A percentile compares a stretch with the other conserved stretches of the same genome.
Evolutionary conservation across 2,329 filamentous ascomycete genomes (phyloP).

Genomic region (Colletotrichum sp.): DNA sequence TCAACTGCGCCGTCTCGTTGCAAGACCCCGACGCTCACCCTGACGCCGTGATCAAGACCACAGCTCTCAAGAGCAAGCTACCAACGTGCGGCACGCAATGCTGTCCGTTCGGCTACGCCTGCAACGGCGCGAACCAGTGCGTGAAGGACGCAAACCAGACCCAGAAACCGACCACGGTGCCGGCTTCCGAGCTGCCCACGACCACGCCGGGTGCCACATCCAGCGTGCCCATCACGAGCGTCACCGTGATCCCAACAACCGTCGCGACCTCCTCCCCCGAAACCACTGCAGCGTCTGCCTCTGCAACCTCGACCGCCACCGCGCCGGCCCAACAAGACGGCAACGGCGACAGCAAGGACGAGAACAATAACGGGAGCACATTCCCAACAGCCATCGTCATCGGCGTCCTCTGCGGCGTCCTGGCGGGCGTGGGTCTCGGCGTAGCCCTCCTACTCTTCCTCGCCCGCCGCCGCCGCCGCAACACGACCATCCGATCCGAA

Average conservation of each 20-base stretch:
- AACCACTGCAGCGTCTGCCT: conserved; percentile 16
- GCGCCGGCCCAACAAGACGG: conserved; percentile 20
- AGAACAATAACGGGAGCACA: conserved; percentile 9
- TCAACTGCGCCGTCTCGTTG: conserved; percentile 66
- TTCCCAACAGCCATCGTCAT: conserved; percentile 47
- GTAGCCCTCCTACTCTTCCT: conserved; percentile 45
- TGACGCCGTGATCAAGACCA: conserved; percentile 69
- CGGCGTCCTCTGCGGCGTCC: conserved; percentile 51
- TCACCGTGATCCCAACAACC: conserved; percentile 20
- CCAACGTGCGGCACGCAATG: conserved; percentile 63
- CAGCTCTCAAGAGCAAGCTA: conserved; percentile 61
- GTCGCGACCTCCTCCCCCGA: conserved; percentile 24
- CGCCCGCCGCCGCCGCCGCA: conserved; percentile 34
- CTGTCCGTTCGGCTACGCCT: conserved; percentile 77
- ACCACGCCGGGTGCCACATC: conserved; percentile 23
- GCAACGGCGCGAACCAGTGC: conserved; percentile 56
- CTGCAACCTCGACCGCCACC: conserved; percentile 13
- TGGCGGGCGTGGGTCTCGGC: conserved; percentile 44
- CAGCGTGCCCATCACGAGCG: conserved; percentile 25
- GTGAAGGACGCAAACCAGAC: conserved; percentile 56
- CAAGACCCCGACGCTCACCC: conserved; percentile 66
- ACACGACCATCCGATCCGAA: conserved; percentile 13
- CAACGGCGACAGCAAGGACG: conserved; percentile 1
- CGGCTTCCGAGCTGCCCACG: conserved; percentile 21
- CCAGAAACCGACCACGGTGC: conserved; percentile 27